Conservation (phyloP, 495 filamentous ascomycete genomes). For the Penicillium bialowiezense region DNA sequence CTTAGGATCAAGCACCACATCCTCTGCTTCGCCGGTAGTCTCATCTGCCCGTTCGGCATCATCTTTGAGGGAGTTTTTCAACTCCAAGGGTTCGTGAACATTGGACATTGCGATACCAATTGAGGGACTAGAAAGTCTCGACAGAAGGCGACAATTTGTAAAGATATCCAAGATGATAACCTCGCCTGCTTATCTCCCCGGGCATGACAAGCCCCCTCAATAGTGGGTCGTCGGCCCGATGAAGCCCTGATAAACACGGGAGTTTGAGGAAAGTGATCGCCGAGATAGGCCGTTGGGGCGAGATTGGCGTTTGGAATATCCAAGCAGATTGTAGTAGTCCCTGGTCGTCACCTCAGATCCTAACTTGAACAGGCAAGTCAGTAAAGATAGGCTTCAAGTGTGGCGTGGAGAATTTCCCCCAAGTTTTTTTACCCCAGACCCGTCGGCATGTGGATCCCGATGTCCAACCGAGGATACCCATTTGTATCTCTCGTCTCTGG, state of each 20-base stretch:
- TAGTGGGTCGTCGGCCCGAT: constrained; percentile 14
- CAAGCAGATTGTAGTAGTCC: too few species aligned
- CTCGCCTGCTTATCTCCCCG: background rate
- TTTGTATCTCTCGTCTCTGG: too few species aligned
- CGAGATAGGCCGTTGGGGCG: background rate
- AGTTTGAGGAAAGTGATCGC: background rate
- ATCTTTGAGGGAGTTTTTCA: constrained; percentile 16
- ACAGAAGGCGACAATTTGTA: too few species aligned
- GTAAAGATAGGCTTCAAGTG: background rate
- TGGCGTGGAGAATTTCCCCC: constrained; percentile 4
- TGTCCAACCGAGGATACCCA: constrained; percentile 1
- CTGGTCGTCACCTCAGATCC: background rate
- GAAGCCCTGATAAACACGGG: constrained; percentile 7
- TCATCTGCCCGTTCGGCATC: constrained; percentile 8
- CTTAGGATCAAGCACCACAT: constrained; percentile 28
- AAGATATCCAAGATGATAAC: too few species aligned
- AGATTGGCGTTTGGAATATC: background rate
- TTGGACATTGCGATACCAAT: background rate
- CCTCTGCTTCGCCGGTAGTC: constrained; percentile 15
- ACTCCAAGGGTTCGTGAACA: constrained; percentile 10
- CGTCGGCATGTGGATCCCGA: constrained; percentile 27
- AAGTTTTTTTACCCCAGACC: constrained; percentile 16
- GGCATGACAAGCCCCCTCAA: too few species aligned
- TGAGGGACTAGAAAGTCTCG: background rate
- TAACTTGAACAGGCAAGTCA: constrained; percentile 5